Percentiles rank a stretch among this genome's conserved stretches.
Conservation (phyloP, 345 rosid genomes). For the Corchorus olitorius region DNA sequence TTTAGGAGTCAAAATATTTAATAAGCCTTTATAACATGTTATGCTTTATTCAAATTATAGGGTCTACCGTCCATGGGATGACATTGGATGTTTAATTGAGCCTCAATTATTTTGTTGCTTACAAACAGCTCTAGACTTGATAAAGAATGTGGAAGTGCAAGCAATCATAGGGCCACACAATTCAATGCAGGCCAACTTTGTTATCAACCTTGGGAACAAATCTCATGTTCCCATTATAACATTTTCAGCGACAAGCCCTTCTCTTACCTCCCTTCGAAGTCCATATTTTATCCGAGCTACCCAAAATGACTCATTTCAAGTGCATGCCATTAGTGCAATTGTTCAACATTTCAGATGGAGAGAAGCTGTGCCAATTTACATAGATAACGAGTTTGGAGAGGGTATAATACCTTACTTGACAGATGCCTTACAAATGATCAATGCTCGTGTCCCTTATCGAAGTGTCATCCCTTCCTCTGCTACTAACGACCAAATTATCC, state of each 20-base stretch:
- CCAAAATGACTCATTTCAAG: conserved; percentile 44
- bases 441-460: conserved; percentile 46
- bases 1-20: too few relatives aligned
- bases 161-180: conserved; percentile 51
- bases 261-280: conserved; percentile 35
- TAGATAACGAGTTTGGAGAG: conserved; percentile 47
- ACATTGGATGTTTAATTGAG: too few relatives aligned
- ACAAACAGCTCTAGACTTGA: conserved; percentile 47
- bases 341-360: conserved; percentile 52
- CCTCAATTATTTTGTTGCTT: background rate
- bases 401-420: conserved; percentile 49
- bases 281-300: conserved; percentile 54
- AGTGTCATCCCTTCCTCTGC: conserved; percentile 46
- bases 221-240: conserved; percentile 47
- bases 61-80: too few relatives aligned
- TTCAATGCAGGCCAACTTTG: conserved; percentile 44
- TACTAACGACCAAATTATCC: conserved; percentile 38
- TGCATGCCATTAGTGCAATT: conserved; percentile 38
- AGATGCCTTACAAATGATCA: conserved; percentile 44
- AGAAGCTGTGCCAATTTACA: conserved; percentile 52
- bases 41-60: too few relatives aligned
- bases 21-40: too few relatives aligned
- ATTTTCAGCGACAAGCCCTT: conserved; percentile 54
- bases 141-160: conserved; percentile 49
- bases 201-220: conserved; percentile 45